Base-by-base conservation (phyloP, 148 eudicot species). In the Chenopodium berlandieri region DNA sequence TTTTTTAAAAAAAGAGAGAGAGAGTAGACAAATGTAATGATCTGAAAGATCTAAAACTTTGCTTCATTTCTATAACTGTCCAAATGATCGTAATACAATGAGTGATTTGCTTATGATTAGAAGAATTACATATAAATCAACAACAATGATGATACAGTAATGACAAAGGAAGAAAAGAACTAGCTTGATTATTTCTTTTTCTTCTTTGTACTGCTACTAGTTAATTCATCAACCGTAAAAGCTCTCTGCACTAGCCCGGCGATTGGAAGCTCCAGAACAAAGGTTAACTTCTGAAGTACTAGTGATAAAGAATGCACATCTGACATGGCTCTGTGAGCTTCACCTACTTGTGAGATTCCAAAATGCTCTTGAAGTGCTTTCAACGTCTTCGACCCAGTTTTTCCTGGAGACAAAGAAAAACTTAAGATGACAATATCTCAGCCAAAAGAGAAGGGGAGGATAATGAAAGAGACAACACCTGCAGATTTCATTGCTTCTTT, bases 311-410 rank as follows among this genome's bases (percentile, higher is more conserved):
- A 47, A 77, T 81, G 71, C 64, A 91, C 98, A 52, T 95, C 98
- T 4, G 97, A 77, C 89, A 92, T 85, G 69, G 98, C 98, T 87
- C 97, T 89, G 80, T 95, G 98, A 48, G 96, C 94, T 27, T 89
- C 40, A 48, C 96, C 96, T 46, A 50, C 79, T 81, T 79, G 66
- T 19, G 84, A 79, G 62, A 93, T 85, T n/a, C 82, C 80, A 83
- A 87, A 95, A 79, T 88, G 71, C 82, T 91, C 88, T 1, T 91
- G 82, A 62, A 95, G 96, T 62, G 88, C 90, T 82, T 87, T 86
- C 80, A 89, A 77, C 0, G 87, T 63, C 48, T 46, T 75, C 62
- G 75, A 88, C 10, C 82, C 30, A 30, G 60, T 76, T 54, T 58
- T 68, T 71, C 89, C 89, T 58, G 85, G 69, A 70, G 89, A 77